Evolutionary conservation across 768 basidiomycete genomes (phyloP).

Genomic region (Psilocybe sp.): DNA sequence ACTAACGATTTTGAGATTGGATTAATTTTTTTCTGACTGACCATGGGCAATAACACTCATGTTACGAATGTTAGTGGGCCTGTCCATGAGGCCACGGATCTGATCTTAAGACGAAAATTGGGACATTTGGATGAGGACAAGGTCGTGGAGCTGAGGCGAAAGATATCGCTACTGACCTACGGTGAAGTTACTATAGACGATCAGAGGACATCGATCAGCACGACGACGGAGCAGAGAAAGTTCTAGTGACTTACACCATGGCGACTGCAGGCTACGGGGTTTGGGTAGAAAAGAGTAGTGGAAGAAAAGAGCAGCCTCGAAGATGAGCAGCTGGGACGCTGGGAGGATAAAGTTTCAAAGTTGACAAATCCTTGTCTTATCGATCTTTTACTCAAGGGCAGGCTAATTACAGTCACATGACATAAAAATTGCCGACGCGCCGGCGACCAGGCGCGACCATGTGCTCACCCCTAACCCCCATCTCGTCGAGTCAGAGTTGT

Average conservation of each 20-base stretch:
- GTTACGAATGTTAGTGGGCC: slow-evolving; percentile 89
- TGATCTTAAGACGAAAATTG: slow-evolving; percentile 52
- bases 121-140: slow-evolving; percentile 9
- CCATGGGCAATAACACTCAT: slow-evolving; percentile 94
- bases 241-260: slow-evolving; percentile 73
- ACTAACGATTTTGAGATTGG: slow-evolving; percentile 3
- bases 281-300: slow-evolving; percentile 18
- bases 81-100: slow-evolving; percentile 86
- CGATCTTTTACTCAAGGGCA: slow-evolving; percentile 38
- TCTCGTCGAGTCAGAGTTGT: no score
- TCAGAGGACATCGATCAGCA: slow-evolving; percentile 29
- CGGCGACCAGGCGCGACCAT: no score
- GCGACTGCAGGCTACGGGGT: slow-evolving; percentile 46
- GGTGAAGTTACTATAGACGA: slow-evolving; percentile 75
- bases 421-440: not conserved
- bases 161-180: slow-evolving; percentile 53
- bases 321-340: slow-evolving; percentile 29
- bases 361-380: slow-evolving; percentile 38
- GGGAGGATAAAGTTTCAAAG: slow-evolving; percentile 36
- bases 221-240: slow-evolving; percentile 7
- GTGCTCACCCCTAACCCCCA: no score
- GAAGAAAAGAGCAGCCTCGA: slow-evolving; percentile 24
- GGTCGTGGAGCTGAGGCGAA: not conserved
- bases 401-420: slow-evolving; percentile 24
- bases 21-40: slow-evolving; percentile 33